A percentile compares a stretch with the other conserved stretches of the same genome.
Evolutionary conservation across 495 filamentous ascomycete species (phyloP).

Genomic region (Massariosphaeria phaeospora): DNA sequence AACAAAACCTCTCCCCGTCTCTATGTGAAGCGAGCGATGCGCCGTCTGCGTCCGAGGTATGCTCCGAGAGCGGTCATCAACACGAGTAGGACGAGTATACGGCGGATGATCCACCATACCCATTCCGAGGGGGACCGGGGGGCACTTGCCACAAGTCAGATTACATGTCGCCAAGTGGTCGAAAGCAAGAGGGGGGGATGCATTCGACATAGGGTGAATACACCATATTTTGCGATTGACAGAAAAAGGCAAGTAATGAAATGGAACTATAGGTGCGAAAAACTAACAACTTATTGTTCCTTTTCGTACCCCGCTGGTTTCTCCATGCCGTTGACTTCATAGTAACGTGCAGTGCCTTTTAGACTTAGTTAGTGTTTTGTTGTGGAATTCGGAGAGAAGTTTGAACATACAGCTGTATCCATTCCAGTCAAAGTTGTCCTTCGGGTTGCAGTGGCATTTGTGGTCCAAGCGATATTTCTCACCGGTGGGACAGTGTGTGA

Average conservation of each 20-base stretch:
- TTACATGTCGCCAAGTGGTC: background rate
- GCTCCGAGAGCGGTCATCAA: conserved; percentile 16
- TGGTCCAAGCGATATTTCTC: conserved; percentile 73
- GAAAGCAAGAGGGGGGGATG: no score
- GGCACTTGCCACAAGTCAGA: conserved; percentile 21
- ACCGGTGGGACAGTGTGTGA: conserved; percentile 91
- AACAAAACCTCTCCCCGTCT: background rate
- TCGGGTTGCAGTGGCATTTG: conserved; percentile 90
- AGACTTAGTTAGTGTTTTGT: background rate
- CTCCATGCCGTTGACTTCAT: conserved; percentile 68
- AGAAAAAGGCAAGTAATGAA: background rate
- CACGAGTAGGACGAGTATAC: conserved; percentile 18
- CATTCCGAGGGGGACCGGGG: conserved; percentile 13
- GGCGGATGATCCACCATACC: conserved; percentile 11
- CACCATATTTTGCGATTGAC: background rate
- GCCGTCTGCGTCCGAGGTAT: conserved; percentile 3
- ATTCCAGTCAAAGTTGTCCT: conserved; percentile 98
- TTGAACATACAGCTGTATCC: conserved; percentile 73
- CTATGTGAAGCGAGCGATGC: conserved; percentile 8
- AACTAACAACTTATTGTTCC: conserved; percentile 31
- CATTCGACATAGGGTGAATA: no score
- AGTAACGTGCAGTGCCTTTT: conserved; percentile 74
- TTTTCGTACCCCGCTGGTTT: conserved; percentile 80
- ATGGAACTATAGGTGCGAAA: background rate
- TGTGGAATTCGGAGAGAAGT: background rate